Conservation (phyloP, 345 rosid species). For the Dovyalis caffra region DNA sequence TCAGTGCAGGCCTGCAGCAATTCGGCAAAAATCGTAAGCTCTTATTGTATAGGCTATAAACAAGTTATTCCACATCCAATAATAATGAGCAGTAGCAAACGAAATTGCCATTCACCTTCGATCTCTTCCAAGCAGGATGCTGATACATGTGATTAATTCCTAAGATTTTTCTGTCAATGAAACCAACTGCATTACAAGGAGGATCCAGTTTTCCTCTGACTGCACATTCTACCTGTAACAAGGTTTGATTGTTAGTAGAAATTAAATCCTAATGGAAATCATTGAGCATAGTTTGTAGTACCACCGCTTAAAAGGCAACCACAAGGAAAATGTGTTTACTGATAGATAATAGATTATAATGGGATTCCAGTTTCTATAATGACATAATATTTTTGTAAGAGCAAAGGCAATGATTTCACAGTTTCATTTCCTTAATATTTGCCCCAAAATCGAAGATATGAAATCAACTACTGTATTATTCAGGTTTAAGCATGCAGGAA, state of each 20-base stretch:
- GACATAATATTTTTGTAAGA: too few species aligned
- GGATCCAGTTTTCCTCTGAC: slow-evolving; percentile 78
- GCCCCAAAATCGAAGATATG: neutral
- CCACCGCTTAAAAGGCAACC: neutral
- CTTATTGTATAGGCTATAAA: slow-evolving; percentile 1
- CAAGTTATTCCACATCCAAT: neutral
- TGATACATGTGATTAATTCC: slow-evolving; percentile 75
- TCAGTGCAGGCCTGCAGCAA: slow-evolving; percentile 68
- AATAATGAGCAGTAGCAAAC: neutral
- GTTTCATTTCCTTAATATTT: neutral
- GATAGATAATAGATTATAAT: neutral
- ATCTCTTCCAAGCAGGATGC: slow-evolving; percentile 90
- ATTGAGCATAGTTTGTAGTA: too few species aligned
- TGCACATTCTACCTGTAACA: slow-evolving; percentile 61
- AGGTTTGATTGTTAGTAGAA: neutral
- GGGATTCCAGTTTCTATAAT: too few species aligned
- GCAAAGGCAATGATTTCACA: neutral
- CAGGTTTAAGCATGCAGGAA: neutral
- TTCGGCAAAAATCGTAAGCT: slow-evolving; percentile 9
- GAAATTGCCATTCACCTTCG: slow-evolving; percentile 46
- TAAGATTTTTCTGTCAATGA: slow-evolving; percentile 63
- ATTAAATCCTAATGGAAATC: neutral
- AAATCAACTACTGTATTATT: neutral
- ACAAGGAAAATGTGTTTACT: neutral
- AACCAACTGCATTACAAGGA: slow-evolving; percentile 88